Base-by-base conservation (phyloP, 83 land plant species). In the Thuja plicata region DNA sequence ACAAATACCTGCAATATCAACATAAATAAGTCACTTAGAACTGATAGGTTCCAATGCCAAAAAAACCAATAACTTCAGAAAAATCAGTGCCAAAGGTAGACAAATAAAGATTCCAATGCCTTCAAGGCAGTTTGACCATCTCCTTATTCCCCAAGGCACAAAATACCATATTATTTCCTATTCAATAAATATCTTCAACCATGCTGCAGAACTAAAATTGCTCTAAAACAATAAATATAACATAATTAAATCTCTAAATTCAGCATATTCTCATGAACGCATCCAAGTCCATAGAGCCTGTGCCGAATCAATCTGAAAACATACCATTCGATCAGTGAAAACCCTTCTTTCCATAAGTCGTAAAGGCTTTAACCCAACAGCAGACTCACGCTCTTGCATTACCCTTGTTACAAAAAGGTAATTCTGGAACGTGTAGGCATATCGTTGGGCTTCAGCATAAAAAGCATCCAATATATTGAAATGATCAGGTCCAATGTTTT, bases 341-440 rank as follows among this genome's bases (percentile, higher is more conserved):
- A 98, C 97, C 88, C 99, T 98, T 90, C 99, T 95, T 88, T 98
- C 99, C 99, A 98, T 98, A 85, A 98, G 91, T 76, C 99, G 93
- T 76, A 98, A 91, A 5, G 98, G 98, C 90, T 97, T 98, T 13
- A 96, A 86, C 16, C 99, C 98, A 91, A 91, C 92, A 60, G 99
- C 93, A 73, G 98, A 94, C 80, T 98, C 99, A 66, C 95, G 93
- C 90, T 98, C 99, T 92, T 98, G 99, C 99, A 98, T 98, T 7
- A 98, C 94, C 90, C 99, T 91, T 13, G 99, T 97, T 16, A 97
- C 99, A 94, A 98, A 98, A 16, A 98, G 98, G 92, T 98, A 98
- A 88, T 98, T 98, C 88, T 98, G 99, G 85, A 98, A 98, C n/a
- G 99, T 98, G 88, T 98, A 98, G 15, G 99, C 99, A 93, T 98